Evolutionary conservation across 2,329 filamentous ascomycete genomes (phyloP).

Genomic region (Nothopassalora personata): DNA sequence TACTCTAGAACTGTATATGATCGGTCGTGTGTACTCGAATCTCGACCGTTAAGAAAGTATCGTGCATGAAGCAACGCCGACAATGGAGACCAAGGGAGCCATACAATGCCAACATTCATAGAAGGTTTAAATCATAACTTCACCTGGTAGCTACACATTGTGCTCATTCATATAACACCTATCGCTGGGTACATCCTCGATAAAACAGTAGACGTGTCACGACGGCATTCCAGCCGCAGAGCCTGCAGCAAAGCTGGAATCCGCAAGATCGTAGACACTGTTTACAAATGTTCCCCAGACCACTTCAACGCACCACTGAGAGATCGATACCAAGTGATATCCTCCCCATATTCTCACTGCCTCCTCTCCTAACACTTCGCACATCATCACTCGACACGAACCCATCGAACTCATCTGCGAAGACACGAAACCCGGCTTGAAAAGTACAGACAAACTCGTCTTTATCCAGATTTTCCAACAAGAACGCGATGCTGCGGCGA

Average conservation of each 20-base stretch:
- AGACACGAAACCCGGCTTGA: slow-evolving; percentile 29
- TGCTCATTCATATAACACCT: too few relatives aligned
- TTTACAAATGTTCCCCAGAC: slow-evolving; percentile 28
- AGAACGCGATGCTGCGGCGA: slow-evolving; percentile 26
- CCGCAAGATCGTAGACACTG: slow-evolving; percentile 27
- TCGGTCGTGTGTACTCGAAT: too few relatives aligned
- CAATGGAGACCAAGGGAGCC: too few relatives aligned
- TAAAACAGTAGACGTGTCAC: not conserved
- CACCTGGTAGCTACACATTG: too few relatives aligned
- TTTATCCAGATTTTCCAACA: slow-evolving; percentile 34
- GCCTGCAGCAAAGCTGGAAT: slow-evolving; percentile 28
- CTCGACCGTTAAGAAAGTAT: too few relatives aligned
- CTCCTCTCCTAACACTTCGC: not conserved
- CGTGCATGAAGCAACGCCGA: too few relatives aligned
- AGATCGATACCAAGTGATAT: slow-evolving; percentile 29
- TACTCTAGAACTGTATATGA: too few relatives aligned
- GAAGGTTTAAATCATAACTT: too few relatives aligned
- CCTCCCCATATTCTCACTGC: not conserved
- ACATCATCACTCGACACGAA: slow-evolving; percentile 33
- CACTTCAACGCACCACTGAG: slow-evolving; percentile 27
- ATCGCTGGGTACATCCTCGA: too few relatives aligned
- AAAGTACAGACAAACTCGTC: slow-evolving; percentile 26
- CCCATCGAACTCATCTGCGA: slow-evolving; percentile 31
- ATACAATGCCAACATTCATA: too few relatives aligned
- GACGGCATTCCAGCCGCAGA: slow-evolving; percentile 9